Evolutionary conservation across 2,329 filamentous ascomycete species (phyloP), one percentile per base, ranked within the genome.

Genomic region (Hysterium pulicare): DNA sequence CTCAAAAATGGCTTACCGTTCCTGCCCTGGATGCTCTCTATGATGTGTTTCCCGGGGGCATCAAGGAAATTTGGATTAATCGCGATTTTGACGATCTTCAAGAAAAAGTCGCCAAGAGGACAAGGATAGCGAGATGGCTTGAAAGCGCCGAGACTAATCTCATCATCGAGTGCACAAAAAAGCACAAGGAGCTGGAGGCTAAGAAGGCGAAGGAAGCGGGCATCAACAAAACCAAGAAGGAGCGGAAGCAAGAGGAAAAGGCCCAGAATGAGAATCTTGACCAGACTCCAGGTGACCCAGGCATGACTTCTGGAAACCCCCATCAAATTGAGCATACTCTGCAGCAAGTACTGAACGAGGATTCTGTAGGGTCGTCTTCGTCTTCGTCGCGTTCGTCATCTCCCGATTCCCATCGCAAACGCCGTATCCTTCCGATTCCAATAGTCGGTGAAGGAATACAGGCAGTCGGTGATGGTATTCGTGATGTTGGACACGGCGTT

Each of bases 31-130:
- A 82, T 44, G 86, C 85, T 0, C 74, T 98, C 0, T 98, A 94
- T 58, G 93, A 98, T 62, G 90, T 97, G 1, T 97, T 96, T 55
- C 93, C 93, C 0, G 93, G 93, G 16, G 93, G 93, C 22, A 85
- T 98, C 59, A 82, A 88, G 46, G 97, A 97, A 54, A 87, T 98
- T 35, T 98, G 91, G 90, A 83, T 98, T 55, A 98, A 96, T 46
- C 81, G 91, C 47, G 87, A 98, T 60, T 84, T 89, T 52, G 87
- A 90, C 33, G 78, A 84, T 7, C 77, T 98, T 9, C 78, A 87
- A 35, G 85, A 90, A 47, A 97, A 97, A 62, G 86, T 97, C 34
- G 79, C 87, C 37, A 72, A 81, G 49, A 80, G 93, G 33, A 81
- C 90, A 47, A 70, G 77, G 7, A 71, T 95, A 11, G 89, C 91